These are phyloP conservation scores for Lichina pygmaea DNA, from an alignment of 495 filamentous ascomycete genomes.

Conservation along the genomic window DNA sequence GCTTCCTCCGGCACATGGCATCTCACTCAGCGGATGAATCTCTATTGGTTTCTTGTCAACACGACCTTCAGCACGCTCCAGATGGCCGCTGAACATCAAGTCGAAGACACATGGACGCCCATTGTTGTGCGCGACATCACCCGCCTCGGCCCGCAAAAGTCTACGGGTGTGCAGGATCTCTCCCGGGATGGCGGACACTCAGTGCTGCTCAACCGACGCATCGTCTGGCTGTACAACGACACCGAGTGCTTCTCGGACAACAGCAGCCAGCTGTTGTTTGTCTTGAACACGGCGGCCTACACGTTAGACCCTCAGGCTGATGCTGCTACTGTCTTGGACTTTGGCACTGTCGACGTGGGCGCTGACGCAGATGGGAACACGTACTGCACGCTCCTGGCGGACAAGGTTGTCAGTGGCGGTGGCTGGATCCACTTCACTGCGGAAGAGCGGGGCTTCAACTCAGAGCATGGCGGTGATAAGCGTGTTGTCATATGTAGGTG, in stretches of 20 bases:
- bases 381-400: constrained; percentile 7
- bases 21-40: no score
- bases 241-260: constrained; percentile 8
- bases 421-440: constrained; percentile 9
- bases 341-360: constrained; percentile 8
- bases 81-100: no score
- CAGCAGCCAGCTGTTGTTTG: constrained; percentile 8
- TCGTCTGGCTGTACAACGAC: constrained; percentile 11
- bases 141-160: constrained; percentile 6
- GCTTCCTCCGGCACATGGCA: no score
- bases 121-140: constrained; percentile 7
- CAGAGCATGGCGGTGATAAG: constrained; percentile 7
- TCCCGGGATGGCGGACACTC: constrained; percentile 10
- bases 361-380: constrained; percentile 5
- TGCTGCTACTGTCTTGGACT: constrained; percentile 6
- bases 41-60: no score
- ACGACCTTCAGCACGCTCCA: no score
- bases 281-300: constrained; percentile 10
- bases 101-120: constrained; percentile 2
- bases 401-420: constrained; percentile 6
- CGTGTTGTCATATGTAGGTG: constrained; percentile 9
- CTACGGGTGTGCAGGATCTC: constrained; percentile 5
- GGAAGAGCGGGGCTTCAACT: constrained; percentile 9
- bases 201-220: constrained; percentile 6
- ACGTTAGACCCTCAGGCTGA: constrained; percentile 1